phyloP scores from a whole-genome alignment of 2,329 filamentous ascomycete genomes.

The Paraphoma chrysanthemicola region DNA sequence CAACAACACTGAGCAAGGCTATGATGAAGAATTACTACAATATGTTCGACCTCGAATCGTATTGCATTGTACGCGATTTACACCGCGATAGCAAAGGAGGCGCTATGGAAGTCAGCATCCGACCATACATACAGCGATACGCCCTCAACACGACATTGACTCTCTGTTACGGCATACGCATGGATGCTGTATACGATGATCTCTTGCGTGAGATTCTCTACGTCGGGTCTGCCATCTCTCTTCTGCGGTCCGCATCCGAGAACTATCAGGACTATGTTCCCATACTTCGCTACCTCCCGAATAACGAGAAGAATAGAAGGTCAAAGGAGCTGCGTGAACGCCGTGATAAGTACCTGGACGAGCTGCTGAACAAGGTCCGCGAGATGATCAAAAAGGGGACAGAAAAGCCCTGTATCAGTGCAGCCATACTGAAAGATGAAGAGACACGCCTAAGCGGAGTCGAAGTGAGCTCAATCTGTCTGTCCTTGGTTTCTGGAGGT shows the following conservation, averaged over 20 bases:
- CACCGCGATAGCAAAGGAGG: slow-evolving; percentile 53
- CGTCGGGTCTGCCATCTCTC: slow-evolving; percentile 60
- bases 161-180: slow-evolving; percentile 62
- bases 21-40: slow-evolving; percentile 58
- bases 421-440: slow-evolving; percentile 62
- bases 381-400: slow-evolving; percentile 60
- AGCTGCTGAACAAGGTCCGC: slow-evolving; percentile 58
- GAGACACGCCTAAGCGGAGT: slow-evolving; percentile 61
- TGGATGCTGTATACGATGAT: slow-evolving; percentile 61
- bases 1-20: slow-evolving; percentile 55
- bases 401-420: slow-evolving; percentile 62
- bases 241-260: slow-evolving; percentile 59
- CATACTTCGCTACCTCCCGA: slow-evolving; percentile 57
- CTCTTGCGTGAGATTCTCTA: slow-evolving; percentile 61
- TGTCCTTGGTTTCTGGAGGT: slow-evolving; percentile 61
- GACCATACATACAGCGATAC: slow-evolving; percentile 62
- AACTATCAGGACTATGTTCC: slow-evolving; percentile 64
- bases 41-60: slow-evolving; percentile 63
- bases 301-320: slow-evolving; percentile 59
- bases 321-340: slow-evolving; percentile 57
- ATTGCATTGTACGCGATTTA: slow-evolving; percentile 59
- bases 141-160: slow-evolving; percentile 63
- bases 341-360: slow-evolving; percentile 59
- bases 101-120: slow-evolving; percentile 53
- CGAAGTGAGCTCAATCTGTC: slow-evolving; percentile 62